These are phyloP conservation scores for Drosera spatulata DNA, from an alignment of 179 eudicot species.

Conservation along the genomic window DNA sequence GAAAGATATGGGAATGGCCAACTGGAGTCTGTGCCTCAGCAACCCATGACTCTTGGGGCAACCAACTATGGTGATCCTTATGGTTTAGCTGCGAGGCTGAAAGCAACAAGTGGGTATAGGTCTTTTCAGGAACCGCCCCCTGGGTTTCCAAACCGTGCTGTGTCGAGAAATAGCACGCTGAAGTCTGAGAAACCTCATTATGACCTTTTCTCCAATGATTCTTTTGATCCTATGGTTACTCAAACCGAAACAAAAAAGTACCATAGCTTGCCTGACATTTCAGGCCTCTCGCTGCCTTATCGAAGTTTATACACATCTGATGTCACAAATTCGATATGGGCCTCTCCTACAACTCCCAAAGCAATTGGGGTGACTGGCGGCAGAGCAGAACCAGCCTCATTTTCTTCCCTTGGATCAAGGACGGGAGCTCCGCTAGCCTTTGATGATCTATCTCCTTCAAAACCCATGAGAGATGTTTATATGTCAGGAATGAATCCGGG, in stretches of 20 bases:
- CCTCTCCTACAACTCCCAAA: slow-evolving; percentile 20
- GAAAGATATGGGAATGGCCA: slow-evolving; percentile 37
- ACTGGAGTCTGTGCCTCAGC: slow-evolving; percentile 27
- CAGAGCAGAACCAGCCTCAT: slow-evolving; percentile 29
- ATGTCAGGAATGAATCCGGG: slow-evolving; percentile 34
- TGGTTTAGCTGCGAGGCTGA: slow-evolving; percentile 30
- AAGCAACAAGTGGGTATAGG: slow-evolving; percentile 33
- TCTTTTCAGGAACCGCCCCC: slow-evolving; percentile 30
- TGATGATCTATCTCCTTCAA: slow-evolving; percentile 52
- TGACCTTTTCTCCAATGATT: slow-evolving; percentile 28
- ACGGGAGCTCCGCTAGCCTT: slow-evolving; percentile 36
- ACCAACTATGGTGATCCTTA: slow-evolving; percentile 38
- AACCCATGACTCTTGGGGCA: slow-evolving; percentile 34
- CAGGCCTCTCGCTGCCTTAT: slow-evolving; percentile 51
- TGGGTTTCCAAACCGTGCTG: slow-evolving; percentile 44
- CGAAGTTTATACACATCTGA: slow-evolving; percentile 31
- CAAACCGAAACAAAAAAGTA: slow-evolving; percentile 51
- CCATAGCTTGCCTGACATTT: slow-evolving; percentile 86
- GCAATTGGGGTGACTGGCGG: slow-evolving; percentile 36
- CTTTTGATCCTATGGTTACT: slow-evolving; percentile 20
- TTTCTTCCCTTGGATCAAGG: slow-evolving; percentile 32
- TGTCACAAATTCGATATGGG: slow-evolving; percentile 30
- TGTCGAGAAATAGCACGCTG: slow-evolving; percentile 41
- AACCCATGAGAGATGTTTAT: slow-evolving; percentile 39
- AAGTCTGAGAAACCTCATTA: slow-evolving; percentile 35